These are phyloP conservation scores for Saksenaea oblongispora DNA, from an alignment of 371 early-diverging fungal genomes.

Conservation along the genomic window DNA sequence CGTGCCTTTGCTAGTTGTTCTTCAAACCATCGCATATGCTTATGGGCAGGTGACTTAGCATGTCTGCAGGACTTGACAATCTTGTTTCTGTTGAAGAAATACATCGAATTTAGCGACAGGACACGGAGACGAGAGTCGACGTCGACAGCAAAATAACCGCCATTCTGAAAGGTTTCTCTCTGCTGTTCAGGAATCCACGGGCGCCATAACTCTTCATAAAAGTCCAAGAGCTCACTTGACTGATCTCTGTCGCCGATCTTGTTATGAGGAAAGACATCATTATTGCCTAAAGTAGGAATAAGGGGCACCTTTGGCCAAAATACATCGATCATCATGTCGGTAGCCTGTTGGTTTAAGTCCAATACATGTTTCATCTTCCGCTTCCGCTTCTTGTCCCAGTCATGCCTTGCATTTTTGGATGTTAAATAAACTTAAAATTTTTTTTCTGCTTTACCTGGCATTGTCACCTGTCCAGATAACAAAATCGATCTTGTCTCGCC, in stretches of 20 bases:
- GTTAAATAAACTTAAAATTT: neutral
- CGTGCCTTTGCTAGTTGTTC: slow-evolving; percentile 52
- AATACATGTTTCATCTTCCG: slow-evolving; percentile 62
- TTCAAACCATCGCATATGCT: slow-evolving; percentile 75
- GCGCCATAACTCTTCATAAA: slow-evolving; percentile 59
- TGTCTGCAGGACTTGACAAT: slow-evolving; percentile 13
- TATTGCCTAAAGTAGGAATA: slow-evolving; percentile 77
- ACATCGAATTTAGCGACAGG: slow-evolving; percentile 18
- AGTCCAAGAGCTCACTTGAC: slow-evolving; percentile 20
- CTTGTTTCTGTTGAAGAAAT: slow-evolving; percentile 16
- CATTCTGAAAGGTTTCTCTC: slow-evolving; percentile 55
- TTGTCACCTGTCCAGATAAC: slow-evolving; percentile 84
- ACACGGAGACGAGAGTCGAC: slow-evolving; percentile 13
- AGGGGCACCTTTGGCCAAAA: slow-evolving; percentile 49
- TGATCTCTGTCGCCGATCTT: slow-evolving; percentile 29
- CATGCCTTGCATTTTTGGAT: slow-evolving; percentile 56
- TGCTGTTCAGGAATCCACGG: slow-evolving; percentile 63
- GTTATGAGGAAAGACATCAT: slow-evolving; percentile 81
- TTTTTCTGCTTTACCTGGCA: slow-evolving; percentile 49
- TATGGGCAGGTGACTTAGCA: slow-evolving; percentile 58
- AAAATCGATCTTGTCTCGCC: slow-evolving; percentile 70
- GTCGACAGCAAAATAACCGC: slow-evolving; percentile 25
- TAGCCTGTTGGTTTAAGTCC: slow-evolving; percentile 42
- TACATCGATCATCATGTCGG: slow-evolving; percentile 35
- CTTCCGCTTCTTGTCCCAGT: slow-evolving; percentile 64